Conservation (phyloP, 2,329 filamentous ascomycete genomes). For the Penicillium sumatraense region DNA sequence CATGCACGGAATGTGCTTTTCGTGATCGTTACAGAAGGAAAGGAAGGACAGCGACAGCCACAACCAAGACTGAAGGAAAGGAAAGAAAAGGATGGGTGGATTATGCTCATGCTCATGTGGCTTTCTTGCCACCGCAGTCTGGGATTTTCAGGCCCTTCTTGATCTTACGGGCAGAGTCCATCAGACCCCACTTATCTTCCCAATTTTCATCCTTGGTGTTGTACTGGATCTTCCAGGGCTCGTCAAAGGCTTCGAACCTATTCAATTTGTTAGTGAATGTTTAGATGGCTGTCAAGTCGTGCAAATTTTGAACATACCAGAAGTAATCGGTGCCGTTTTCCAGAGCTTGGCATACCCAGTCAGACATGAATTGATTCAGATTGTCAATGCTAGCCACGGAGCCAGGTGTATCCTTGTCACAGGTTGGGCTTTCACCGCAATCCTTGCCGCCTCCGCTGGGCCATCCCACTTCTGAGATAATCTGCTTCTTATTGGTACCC, state of each 20-base stretch:
- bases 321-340: slow-evolving; percentile 89
- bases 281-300: no score
- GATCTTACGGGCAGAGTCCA: slow-evolving; percentile 82
- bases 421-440: slow-evolving; percentile 67
- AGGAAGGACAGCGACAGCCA: no score
- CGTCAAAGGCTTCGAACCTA: slow-evolving; percentile 91
- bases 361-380: slow-evolving; percentile 83
- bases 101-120: slow-evolving; percentile 39
- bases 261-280: background rate
- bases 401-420: slow-evolving; percentile 60
- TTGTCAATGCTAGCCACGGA: slow-evolving; percentile 78
- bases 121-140: slow-evolving; percentile 77
- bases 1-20: slow-evolving; percentile 13
- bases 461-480: slow-evolving; percentile 94
- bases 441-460: slow-evolving; percentile 79
- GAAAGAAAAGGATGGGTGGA: background rate
- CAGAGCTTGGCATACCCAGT: slow-evolving; percentile 82
- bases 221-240: slow-evolving; percentile 87
- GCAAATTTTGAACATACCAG: slow-evolving; percentile 62
- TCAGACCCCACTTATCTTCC: slow-evolving; percentile 95
- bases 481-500: slow-evolving; percentile 65
- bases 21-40: slow-evolving; percentile 24
- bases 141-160: slow-evolving; percentile 86
- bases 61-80: background rate
- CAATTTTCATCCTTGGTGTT: slow-evolving; percentile 72